A percentile compares a stretch with the other conserved stretches of the same genome.
phyloP scores from a whole-genome alignment of 345 rosid genomes.

The Populus davidiana region DNA sequence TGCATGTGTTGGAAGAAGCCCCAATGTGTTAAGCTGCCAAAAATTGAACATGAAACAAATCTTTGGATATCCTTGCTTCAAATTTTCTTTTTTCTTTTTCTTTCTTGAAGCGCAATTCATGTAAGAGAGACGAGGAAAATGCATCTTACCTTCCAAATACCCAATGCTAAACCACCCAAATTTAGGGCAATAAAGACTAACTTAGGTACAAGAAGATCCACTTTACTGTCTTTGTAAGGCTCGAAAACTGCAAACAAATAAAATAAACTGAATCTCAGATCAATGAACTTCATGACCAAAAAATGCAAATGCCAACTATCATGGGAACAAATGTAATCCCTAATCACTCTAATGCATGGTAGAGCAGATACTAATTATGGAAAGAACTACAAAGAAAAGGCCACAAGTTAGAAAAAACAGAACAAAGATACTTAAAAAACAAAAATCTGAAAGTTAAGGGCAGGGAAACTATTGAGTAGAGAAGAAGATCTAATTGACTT shows the following conservation, averaged over 20 bases:
- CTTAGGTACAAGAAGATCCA: slow-evolving; percentile 87
- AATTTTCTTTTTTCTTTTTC: not conserved
- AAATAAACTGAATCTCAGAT: not conserved
- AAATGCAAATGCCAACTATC: not conserved
- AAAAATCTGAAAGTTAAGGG: not conserved
- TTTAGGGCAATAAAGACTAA: slow-evolving; percentile 88
- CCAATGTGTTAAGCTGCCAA: slow-evolving; percentile 89
- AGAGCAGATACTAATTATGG: not conserved
- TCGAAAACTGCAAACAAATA: slow-evolving; percentile 67
- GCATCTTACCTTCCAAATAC: slow-evolving; percentile 88
- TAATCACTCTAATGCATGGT: not conserved
- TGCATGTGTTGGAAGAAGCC: slow-evolving; percentile 97
- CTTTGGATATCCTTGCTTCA: not conserved
- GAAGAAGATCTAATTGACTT: not conserved
- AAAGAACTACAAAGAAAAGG: not conserved
- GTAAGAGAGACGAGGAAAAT: slow-evolving; percentile 2
- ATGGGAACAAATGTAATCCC: not conserved
- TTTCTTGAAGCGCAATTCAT: not conserved
- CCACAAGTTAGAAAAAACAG: not conserved
- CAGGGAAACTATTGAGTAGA: not conserved
- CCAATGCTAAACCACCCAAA: slow-evolving; percentile 86
- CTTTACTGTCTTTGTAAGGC: slow-evolving; percentile 91
- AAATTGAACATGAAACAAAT: not conserved
- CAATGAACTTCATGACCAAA: not conserved
- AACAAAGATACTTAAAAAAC: not conserved